A percentile compares a stretch with the other conserved stretches of the same genome.
phyloP scores from a whole-genome alignment of 805 yeast species.

The Yarrowia phangngaensis region DNA sequence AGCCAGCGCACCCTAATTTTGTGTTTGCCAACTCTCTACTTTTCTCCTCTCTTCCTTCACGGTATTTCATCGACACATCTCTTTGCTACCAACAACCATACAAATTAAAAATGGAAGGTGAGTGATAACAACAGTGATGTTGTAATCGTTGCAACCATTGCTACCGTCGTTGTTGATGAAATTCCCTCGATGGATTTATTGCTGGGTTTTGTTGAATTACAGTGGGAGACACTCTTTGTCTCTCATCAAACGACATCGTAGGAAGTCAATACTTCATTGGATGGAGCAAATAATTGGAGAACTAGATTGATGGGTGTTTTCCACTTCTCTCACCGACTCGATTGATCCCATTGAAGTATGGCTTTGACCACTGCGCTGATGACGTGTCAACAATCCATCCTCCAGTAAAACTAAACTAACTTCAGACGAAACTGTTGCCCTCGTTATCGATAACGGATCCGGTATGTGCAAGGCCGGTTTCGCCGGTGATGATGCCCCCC shows the following conservation, averaged over 20 bases:
- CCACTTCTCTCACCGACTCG: too few relatives aligned
- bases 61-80: constrained; percentile 27
- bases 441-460: constrained; percentile 98
- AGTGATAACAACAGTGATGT: constrained; percentile 26
- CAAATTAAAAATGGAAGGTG: constrained; percentile 31
- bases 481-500: constrained; percentile 99
- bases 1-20: constrained; percentile 27
- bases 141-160: not conserved
- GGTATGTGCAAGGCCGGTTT: constrained; percentile 99
- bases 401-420: constrained; percentile 2
- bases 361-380: too few relatives aligned
- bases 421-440: constrained; percentile 41
- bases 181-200: constrained; percentile 10
- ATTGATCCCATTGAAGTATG: too few relatives aligned
- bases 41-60: constrained; percentile 27
- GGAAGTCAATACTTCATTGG: too few relatives aligned
- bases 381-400: constrained; percentile 6
- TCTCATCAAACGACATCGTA: too few relatives aligned
- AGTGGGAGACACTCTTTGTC: too few relatives aligned
- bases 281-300: too few relatives aligned
- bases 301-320: too few relatives aligned
- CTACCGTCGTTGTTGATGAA: not conserved
- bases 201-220: too few relatives aligned
- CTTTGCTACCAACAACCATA: constrained; percentile 25
- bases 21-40: constrained; percentile 28